Evolutionary conservation across 768 basidiomycete species (phyloP), one percentile per base, ranked within the genome.

Genomic region (Kwoniella shandongensis): DNA sequence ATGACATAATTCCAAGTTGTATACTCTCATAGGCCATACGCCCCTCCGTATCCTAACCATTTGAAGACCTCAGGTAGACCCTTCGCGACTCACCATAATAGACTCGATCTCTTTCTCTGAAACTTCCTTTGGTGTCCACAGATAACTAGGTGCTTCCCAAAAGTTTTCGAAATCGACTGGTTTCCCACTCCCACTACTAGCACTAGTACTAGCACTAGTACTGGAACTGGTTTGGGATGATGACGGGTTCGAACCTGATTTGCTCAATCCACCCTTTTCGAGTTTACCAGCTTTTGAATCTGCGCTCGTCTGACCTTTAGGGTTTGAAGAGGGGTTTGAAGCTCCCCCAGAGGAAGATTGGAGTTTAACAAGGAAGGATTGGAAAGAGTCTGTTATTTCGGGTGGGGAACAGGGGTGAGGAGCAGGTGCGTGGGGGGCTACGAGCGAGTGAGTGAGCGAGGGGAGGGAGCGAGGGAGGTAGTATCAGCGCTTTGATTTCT

Each of bases 61-160:
- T n/a, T n/a, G n/a, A n/a, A n/a, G n/a, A n/a, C n/a, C n/a, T n/a
- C n/a, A 32, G 32, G 13, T 32, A 32, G 32, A 32, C 32, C 13
- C n/a, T n/a, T n/a, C 15, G 20, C 32, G n/a, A 74, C 74, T 61
- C 66, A 77, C 76, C 72, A 74, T 72, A 49, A 77, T 64, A 49
- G 76, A 69, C 56, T 77, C 76, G 20, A 74, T 71, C 65, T 77
- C 76, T 55, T 59, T 54, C 38, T 74, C 74, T 6, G 60, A 54
- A 40, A 73, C 42, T 51, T 69, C 66, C 54, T 67, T 70, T 3
- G 66, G 64, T 36, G 42, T 66, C 74, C 74, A 74, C 12, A 73
- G 45, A 36, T 62, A 59, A 39, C 48, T 44, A 8, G 76, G 76
- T n/a, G 76, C 76, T 35, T 75, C 67, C 67, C 71, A 77, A 57